phyloP scores from a whole-genome alignment of 257 asterid genomes.

The Solanum ossicruentum region DNA sequence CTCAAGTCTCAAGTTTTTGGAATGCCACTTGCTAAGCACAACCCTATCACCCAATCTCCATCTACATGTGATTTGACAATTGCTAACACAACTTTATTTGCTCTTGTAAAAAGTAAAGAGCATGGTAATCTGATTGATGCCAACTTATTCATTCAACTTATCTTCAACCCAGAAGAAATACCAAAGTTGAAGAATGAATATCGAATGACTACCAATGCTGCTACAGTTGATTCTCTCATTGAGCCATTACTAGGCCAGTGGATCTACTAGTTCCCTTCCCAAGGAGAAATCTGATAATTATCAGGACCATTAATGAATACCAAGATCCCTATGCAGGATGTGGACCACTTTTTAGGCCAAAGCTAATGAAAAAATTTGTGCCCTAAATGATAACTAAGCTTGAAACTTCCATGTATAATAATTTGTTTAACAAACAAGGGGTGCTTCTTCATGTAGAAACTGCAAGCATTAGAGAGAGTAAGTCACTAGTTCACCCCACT shows the following conservation, averaged over 20 bases:
- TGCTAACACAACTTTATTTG: constrained; percentile 5
- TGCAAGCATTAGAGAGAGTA: background rate
- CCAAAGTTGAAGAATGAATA: constrained; percentile 12
- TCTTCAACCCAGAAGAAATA: constrained; percentile 27
- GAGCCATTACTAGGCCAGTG: background rate
- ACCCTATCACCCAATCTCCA: background rate
- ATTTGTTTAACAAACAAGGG: constrained; percentile 10
- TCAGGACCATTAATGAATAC: background rate
- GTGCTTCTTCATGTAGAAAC: background rate
- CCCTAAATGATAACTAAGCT: background rate
- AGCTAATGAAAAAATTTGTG: background rate
- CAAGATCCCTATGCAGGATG: background rate
- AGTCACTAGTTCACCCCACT: background rate
- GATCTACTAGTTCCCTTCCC: background rate
- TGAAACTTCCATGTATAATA: background rate
- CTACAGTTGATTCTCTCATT: background rate
- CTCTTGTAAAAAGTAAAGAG: constrained; percentile 1
- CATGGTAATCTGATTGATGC: constrained; percentile 14
- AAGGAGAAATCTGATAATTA: background rate
- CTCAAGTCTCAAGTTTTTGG: background rate
- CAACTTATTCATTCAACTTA: constrained; percentile 15
- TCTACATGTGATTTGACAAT: background rate
- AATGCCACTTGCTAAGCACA: background rate
- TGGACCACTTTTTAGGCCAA: background rate
- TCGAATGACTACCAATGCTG: background rate